phyloP scores from a whole-genome alignment of 192 early-diverging fungal species.

The Dissophora ornata region DNA sequence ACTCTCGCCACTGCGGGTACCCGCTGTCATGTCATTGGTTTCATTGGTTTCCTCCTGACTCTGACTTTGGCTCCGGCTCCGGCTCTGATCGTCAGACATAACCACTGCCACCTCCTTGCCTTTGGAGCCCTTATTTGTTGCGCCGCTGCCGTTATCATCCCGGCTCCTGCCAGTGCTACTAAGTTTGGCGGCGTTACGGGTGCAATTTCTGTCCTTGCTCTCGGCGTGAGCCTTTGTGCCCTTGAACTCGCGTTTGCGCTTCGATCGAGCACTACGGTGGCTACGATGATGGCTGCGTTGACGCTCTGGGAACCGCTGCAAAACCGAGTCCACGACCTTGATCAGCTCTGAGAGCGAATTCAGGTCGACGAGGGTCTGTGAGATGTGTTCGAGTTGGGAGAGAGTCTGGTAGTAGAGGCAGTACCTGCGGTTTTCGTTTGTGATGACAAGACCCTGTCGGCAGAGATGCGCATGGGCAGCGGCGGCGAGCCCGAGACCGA shows the following conservation, averaged over 20 bases:
- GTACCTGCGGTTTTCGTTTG: background rate
- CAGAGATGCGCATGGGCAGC: slow-evolving; percentile 31
- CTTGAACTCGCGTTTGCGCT: background rate
- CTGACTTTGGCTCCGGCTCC: no score
- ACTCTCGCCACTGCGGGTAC: no score
- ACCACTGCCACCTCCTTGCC: slow-evolving; percentile 4
- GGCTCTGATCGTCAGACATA: background rate
- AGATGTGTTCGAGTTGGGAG: background rate
- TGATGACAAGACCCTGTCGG: background rate
- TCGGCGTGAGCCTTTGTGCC: no score
- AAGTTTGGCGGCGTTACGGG: no score
- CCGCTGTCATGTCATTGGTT: no score
- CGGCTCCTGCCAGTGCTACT: no score
- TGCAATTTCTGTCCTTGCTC: no score
- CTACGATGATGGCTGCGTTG: background rate
- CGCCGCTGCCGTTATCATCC: no score
- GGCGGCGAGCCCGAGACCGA: slow-evolving; percentile 27
- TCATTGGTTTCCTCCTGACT: no score
- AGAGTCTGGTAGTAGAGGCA: slow-evolving; percentile 1
- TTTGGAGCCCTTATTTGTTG: background rate
- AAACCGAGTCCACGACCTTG: slow-evolving; percentile 1
- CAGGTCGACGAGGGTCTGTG: slow-evolving; percentile 6
- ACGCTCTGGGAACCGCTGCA: background rate
- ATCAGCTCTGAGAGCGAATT: slow-evolving; percentile 11
- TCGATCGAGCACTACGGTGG: background rate